A percentile compares a stretch with the other conserved stretches of the same genome.
Conservation (phyloP, 2,329 filamentous ascomycete genomes). For the Pseudopithomyces maydicus region DNA sequence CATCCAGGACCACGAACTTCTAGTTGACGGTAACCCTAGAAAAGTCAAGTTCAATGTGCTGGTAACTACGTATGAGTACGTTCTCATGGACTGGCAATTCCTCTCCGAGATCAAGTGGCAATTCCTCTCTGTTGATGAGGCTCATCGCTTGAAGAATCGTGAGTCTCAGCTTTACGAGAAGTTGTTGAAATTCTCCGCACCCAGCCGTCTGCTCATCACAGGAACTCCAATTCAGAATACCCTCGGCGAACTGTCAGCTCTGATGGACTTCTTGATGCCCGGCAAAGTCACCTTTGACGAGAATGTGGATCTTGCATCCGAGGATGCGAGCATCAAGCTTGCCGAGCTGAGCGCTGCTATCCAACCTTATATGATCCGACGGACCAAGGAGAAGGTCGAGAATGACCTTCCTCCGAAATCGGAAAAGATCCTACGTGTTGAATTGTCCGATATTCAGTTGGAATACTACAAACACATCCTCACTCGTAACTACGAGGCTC, state of each 20-base stretch:
- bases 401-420: conserved; percentile 96
- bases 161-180: conserved; percentile 92
- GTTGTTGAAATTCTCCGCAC: conserved; percentile 82
- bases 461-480: conserved; percentile 99
- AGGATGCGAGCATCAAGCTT: conserved; percentile 84
- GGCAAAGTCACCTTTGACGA: conserved; percentile 89
- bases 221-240: conserved; percentile 98
- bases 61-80: conserved; percentile 96
- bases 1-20: conserved; percentile 87
- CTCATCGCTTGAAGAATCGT: conserved; percentile 93
- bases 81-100: conserved; percentile 82
- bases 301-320: conserved; percentile 81
- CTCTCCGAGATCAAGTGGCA: conserved; percentile 95
- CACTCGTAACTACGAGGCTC: conserved; percentile 91
- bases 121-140: conserved; percentile 93
- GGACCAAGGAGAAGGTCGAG: conserved; percentile 97
- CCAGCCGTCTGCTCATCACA: conserved; percentile 89
- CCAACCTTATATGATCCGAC: conserved; percentile 90
- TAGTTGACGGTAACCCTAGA: conserved; percentile 82
- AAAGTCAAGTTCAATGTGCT: conserved; percentile 98
- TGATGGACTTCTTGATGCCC: conserved; percentile 97
- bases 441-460: conserved; percentile 92
- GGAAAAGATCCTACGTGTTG: conserved; percentile 98
- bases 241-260: conserved; percentile 84
- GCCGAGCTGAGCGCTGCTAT: conserved; percentile 84